phyloP scores from a whole-genome alignment of 2,329 filamentous ascomycete species.

The Niveomyces coronatus region DNA sequence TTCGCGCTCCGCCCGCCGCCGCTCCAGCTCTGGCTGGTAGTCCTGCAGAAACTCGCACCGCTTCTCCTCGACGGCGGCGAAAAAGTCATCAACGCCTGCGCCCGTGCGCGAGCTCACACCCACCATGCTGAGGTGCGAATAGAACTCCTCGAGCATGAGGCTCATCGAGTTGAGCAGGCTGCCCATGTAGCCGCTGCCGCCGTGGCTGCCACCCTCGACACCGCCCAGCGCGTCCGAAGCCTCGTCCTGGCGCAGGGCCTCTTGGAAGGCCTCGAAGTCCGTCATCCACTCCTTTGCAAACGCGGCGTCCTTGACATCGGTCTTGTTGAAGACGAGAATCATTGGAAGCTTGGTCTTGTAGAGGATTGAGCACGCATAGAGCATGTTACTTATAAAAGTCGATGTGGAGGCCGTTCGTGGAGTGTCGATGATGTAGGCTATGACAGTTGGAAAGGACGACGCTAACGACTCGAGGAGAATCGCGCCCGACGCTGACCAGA shows the following conservation, averaged over 20 bases:
- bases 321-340: conserved; percentile 99
- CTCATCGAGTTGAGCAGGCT: conserved; percentile 96
- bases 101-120: conserved; percentile 90
- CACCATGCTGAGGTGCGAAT: conserved; percentile 85
- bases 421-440: conserved; percentile 96
- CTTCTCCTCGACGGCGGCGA: conserved; percentile 79
- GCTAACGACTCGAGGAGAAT: conserved; percentile 90
- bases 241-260: conserved; percentile 71
- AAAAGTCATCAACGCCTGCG: conserved; percentile 86
- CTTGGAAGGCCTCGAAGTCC: conserved; percentile 93
- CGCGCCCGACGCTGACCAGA: conserved; percentile 92
- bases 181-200: conserved; percentile 91
- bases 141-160: conserved; percentile 94
- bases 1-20: conserved; percentile 63
- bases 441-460: conserved; percentile 89
- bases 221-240: conserved; percentile 66
- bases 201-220: conserved; percentile 54
- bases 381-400: conserved; percentile 99
- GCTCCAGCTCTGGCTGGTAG: conserved; percentile 86
- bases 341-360: conserved; percentile 99
- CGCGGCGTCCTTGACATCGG: conserved; percentile 80
- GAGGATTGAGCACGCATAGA: conserved; percentile 95
- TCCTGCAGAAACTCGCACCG: conserved; percentile 78
- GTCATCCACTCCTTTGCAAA: conserved; percentile 99
- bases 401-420: conserved; percentile 85